These are phyloP conservation scores for Musa schizocarpa DNA, from an alignment of 176 grass and related monocot genomes.

Conservation along the genomic window DNA sequence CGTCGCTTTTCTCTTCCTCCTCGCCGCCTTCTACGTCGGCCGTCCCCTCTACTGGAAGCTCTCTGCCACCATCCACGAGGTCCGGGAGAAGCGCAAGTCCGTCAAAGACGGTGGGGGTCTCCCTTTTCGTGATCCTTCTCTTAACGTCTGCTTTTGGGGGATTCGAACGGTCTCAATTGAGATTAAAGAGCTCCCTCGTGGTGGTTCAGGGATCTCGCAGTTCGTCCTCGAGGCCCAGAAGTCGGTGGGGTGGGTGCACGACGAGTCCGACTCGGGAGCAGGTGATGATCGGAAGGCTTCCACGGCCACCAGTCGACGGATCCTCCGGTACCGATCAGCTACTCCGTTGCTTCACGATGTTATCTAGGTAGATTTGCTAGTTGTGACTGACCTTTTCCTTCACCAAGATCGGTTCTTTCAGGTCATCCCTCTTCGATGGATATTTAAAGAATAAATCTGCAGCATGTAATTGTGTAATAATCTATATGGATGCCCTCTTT, in stretches of 20 bases:
- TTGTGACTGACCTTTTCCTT: too few species aligned
- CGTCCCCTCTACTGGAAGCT: slow-evolving; percentile 27
- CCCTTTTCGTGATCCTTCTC: neutral
- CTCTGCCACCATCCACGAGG: slow-evolving; percentile 22
- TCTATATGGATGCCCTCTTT: too few species aligned
- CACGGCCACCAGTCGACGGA: slow-evolving; percentile 2
- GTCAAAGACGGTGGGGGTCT: neutral
- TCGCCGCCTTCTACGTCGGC: slow-evolving; percentile 17
- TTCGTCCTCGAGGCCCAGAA: slow-evolving; percentile 19
- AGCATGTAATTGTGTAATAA: too few species aligned
- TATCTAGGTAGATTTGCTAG: neutral
- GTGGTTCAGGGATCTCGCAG: slow-evolving; percentile 19
- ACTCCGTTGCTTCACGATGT: neutral
- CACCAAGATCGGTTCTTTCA: too few species aligned
- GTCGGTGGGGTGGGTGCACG: slow-evolving; percentile 16
- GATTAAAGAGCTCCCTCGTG: neutral
- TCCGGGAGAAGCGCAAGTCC: slow-evolving; percentile 22
- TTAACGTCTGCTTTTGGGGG: neutral
- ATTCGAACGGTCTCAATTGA: neutral
- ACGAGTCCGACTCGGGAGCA: slow-evolving; percentile 16
- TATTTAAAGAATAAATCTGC: too few species aligned
- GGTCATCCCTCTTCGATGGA: too few species aligned
- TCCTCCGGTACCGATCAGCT: slow-evolving; percentile 8
- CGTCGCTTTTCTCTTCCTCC: neutral
- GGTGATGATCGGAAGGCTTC: neutral